Evolutionary conservation across 2,329 filamentous ascomycete species (phyloP).

Genomic region (Alternaria sp.): DNA sequence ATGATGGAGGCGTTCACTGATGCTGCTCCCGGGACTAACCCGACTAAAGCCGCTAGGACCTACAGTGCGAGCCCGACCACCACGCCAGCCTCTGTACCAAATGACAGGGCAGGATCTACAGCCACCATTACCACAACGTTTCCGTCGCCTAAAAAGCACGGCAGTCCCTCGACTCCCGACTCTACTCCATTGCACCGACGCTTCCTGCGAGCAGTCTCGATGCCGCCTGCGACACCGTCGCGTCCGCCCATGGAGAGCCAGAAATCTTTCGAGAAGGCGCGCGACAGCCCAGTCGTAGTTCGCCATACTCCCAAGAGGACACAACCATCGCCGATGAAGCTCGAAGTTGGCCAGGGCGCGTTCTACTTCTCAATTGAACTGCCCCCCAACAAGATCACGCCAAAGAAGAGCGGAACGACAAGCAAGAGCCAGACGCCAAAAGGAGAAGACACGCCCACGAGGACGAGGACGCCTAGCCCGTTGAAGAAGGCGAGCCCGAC

Average conservation of each 20-base stretch:
- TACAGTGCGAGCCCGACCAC: slow-evolving; percentile 1
- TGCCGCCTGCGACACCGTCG: slow-evolving; percentile 25
- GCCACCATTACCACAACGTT: slow-evolving; percentile 9
- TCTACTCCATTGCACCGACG: slow-evolving; percentile 19
- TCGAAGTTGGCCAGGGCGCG: slow-evolving; percentile 26
- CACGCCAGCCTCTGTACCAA: slow-evolving; percentile 2
- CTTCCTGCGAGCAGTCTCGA: slow-evolving; percentile 23
- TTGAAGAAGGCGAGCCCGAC: slow-evolving; percentile 4
- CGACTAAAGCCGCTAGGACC: slow-evolving; percentile 5
- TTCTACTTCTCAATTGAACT: slow-evolving; percentile 32
- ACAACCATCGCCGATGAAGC: background rate
- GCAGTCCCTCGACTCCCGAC: background rate
- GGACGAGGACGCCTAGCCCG: slow-evolving; percentile 4
- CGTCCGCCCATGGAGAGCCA: slow-evolving; percentile 16
- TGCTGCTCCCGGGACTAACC: background rate
- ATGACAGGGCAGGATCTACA: slow-evolving; percentile 12
- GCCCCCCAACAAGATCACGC: slow-evolving; percentile 19
- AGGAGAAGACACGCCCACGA: background rate
- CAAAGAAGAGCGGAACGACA: slow-evolving; percentile 11
- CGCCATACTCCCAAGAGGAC: background rate
- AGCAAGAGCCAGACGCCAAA: slow-evolving; percentile 12
- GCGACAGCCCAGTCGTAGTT: slow-evolving; percentile 7
- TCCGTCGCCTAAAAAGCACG: slow-evolving; percentile 5
- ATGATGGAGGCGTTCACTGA: slow-evolving; percentile 18
- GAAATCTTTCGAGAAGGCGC: background rate